phyloP scores from a whole-genome alignment of 1,139 yeast genomes.

The Yamadazyma blattariae region DNA sequence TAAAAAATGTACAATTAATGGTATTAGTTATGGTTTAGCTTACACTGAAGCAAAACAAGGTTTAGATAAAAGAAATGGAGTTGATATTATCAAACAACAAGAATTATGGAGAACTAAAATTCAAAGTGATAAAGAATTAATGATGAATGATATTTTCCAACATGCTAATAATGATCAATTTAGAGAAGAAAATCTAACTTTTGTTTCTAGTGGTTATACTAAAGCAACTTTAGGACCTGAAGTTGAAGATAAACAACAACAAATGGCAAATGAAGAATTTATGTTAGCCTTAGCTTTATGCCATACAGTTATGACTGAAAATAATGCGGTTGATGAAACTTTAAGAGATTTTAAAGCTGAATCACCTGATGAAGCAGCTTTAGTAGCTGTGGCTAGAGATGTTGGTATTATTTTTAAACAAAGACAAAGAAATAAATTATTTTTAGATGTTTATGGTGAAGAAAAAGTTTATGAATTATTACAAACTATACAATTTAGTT shows the following conservation, averaged over 20 bases:
- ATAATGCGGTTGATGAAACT: conserved; percentile 53
- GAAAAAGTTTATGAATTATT: conserved; percentile 69
- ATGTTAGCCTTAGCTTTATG: conserved; percentile 89
- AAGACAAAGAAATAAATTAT: conserved; percentile 69
- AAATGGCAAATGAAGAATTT: conserved; percentile 66
- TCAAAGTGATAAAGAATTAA: conserved; percentile 56
- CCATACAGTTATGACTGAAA: conserved; percentile 85
- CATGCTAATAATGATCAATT: conserved; percentile 56
- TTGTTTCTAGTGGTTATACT: conserved; percentile 64
- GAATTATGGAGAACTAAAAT: conserved; percentile 63
- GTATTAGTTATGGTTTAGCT: conserved; percentile 87
- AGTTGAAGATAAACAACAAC: conserved; percentile 49
- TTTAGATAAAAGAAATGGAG: conserved; percentile 80
- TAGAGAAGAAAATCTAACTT: conserved; percentile 67
- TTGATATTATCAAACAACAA: conserved; percentile 70
- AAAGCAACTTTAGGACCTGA: conserved; percentile 31
- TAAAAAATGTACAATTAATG: conserved; percentile 86
- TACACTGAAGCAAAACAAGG: conserved; percentile 97
- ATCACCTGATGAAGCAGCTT: conserved; percentile 98
- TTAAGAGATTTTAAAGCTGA: conserved; percentile 76
- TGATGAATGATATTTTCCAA: conserved; percentile 55
- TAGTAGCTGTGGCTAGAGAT: conserved; percentile 91
- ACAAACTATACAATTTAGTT: conserved; percentile 80
- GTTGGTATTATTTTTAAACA: conserved; percentile 80
- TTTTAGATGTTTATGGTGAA: conserved; percentile 73